Base-by-base conservation (phyloP, 306 rosid species). In the Trichosanthes truncata region DNA sequence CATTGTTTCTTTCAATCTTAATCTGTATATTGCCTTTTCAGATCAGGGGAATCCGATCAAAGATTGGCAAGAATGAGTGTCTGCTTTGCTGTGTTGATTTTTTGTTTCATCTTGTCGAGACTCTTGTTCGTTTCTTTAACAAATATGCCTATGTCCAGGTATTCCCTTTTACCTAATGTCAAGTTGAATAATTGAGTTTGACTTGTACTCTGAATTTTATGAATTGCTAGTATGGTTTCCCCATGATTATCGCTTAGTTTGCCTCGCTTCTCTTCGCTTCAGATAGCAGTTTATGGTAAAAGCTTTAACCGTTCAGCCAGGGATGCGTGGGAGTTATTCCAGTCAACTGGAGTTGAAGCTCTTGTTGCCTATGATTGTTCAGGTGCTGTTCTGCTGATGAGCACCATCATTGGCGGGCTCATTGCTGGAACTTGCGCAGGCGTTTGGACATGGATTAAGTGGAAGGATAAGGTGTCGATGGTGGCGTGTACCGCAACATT, bases 111-210 rank as follows among this genome's bases (percentile, higher is more conserved):
- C 90, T 95, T 13, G 97, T 95, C 80, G 99, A 95, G 91, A 95
- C 97, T 43, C 97, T 95, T 74, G 97, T 95, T 74, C 93, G 97
- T 45, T 95, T 93, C 84, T 95, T 95, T 85, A 95, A 93, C 93
- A 95, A 95, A 88, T 95, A 95, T 89, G 97, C 99, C 59, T 95
- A 95, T 80, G 99, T 95, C 69, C 97, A 91, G 98, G 97, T 95
- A 87, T 36, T 71, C 80, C 63, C 78, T 56, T 51, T 51, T 51
- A 74, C 35, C 74, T 33, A 25, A 25, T 38, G 12, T 21, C 40
- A 25, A 43, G 40, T 60, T 23, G 40, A 57, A 59, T 59, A 23
- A 21, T 77, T 45, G 13, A 26, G 33, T 26, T 31, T 46, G 33
- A 62, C 46, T 46, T 29, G 18, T 46, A 23, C 71, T n/a, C 35